Evolutionary conservation across 2,329 filamentous ascomycete species (phyloP).

Genomic region (Hypoxylon sp.): DNA sequence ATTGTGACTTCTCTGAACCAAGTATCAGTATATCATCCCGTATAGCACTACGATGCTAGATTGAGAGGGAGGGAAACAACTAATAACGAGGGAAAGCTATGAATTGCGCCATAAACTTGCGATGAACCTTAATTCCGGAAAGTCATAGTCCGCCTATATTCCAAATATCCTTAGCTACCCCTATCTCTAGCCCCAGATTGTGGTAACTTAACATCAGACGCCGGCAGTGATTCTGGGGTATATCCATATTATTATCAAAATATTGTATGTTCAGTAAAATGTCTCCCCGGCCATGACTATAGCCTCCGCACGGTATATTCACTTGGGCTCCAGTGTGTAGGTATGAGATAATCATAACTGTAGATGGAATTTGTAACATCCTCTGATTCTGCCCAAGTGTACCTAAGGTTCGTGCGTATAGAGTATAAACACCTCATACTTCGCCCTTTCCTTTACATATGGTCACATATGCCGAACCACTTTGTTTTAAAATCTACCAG

Average conservation of each 20-base stretch:
- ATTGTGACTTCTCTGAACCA: neutral
- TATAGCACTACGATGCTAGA: neutral
- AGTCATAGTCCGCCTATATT: slow-evolving; percentile 1
- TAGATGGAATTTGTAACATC: neutral
- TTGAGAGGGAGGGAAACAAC: neutral
- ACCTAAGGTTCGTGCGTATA: neutral
- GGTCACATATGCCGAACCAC: neutral
- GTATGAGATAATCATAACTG: neutral
- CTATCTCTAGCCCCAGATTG: neutral
- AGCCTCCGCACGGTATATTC: neutral
- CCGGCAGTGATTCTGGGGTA: neutral
- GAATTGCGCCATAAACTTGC: neutral
- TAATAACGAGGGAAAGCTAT: neutral
- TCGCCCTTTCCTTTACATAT: neutral
- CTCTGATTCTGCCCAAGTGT: neutral
- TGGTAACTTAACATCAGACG: neutral
- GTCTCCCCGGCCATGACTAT: neutral
- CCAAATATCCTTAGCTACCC: slow-evolving; percentile 1
- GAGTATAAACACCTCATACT: neutral
- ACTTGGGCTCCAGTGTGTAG: neutral
- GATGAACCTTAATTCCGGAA: neutral
- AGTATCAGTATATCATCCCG: neutral
- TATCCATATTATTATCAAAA: neutral
- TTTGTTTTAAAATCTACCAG: neutral
- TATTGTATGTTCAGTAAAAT: neutral